These are phyloP conservation scores for Brachypodium distachyon DNA, from an alignment of 202 grass and related monocot genomes.

Conservation along the genomic window DNA sequence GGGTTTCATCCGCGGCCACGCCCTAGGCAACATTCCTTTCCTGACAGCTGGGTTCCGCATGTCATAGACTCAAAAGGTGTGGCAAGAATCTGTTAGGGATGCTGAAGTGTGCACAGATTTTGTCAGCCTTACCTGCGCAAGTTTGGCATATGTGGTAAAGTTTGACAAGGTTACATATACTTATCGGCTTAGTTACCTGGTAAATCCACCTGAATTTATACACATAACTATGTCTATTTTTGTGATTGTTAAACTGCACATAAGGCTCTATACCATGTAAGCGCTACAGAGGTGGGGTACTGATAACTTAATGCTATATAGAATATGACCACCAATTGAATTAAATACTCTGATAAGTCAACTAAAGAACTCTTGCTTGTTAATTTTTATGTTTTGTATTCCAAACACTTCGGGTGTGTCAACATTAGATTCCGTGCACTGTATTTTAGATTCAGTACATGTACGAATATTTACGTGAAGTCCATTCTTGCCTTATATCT, in stretches of 20 bases:
- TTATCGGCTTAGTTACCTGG: background rate
- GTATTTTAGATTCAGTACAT: background rate
- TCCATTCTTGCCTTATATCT: background rate
- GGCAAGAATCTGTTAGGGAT: background rate
- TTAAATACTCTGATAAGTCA: background rate
- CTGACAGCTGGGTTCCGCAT: background rate
- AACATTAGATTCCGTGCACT: background rate
- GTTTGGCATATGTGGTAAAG: background rate
- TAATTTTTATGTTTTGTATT: background rate
- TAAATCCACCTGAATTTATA: background rate
- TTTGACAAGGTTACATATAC: background rate
- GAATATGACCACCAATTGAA: background rate
- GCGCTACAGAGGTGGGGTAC: background rate
- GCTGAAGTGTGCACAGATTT: background rate
- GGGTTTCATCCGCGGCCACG: background rate
- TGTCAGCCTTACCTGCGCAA: background rate
- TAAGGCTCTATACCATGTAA: background rate
- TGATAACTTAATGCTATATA: background rate
- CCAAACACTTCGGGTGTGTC: background rate
- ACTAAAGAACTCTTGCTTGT: background rate
- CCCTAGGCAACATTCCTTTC: background rate
- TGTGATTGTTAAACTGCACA: background rate
- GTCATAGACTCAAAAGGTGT: background rate
- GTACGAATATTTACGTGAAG: background rate
- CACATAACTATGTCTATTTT: background rate